Evolutionary conservation across 768 basidiomycete species (phyloP).

Genomic region (Lenzites betulinus): DNA sequence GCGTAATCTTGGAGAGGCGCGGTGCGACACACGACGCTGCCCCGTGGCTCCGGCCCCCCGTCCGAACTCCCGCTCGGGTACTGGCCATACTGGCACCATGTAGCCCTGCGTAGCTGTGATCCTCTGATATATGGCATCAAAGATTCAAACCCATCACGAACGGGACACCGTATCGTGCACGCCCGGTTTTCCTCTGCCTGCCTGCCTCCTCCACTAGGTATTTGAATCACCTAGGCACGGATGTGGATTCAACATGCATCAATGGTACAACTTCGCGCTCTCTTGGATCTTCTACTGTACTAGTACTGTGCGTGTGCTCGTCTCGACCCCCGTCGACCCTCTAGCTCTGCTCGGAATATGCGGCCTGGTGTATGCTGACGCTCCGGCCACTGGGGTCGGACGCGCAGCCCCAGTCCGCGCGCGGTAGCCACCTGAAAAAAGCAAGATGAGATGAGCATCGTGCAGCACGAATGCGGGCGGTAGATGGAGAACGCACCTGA

Average conservation of each 20-base stretch:
- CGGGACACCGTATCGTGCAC: slow-evolving; percentile 19
- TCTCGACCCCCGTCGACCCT: too few relatives aligned
- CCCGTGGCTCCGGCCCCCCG: too few relatives aligned
- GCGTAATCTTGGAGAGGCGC: neutral
- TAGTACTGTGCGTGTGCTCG: too few relatives aligned
- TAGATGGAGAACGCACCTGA: slow-evolving; percentile 57
- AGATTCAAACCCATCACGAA: too few relatives aligned
- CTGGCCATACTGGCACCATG: too few relatives aligned
- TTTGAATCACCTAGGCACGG: slow-evolving; percentile 30
- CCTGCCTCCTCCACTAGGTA: too few relatives aligned
- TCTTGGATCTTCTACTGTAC: slow-evolving; percentile 9
- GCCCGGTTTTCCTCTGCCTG: slow-evolving; percentile 21
- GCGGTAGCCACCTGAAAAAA: slow-evolving; percentile 78
- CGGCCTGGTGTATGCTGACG: slow-evolving; percentile 94
- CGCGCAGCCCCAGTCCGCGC: slow-evolving; percentile 95
- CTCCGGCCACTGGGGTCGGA: slow-evolving; percentile 94
- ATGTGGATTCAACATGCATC: slow-evolving; percentile 35
- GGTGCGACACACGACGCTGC: too few relatives aligned
- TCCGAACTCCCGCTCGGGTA: too few relatives aligned
- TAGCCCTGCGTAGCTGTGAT: neutral
- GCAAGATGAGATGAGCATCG: slow-evolving; percentile 1
- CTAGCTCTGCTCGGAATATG: slow-evolving; percentile 50
- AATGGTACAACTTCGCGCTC: slow-evolving; percentile 27
- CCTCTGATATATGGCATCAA: too few relatives aligned
- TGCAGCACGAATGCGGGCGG: neutral